Percentiles rank a stretch among this genome's conserved stretches.
These are phyloP conservation scores for Wolfiporia cocos DNA, from an alignment of 1,284 basidiomycete genomes.

Conservation along the genomic window DNA sequence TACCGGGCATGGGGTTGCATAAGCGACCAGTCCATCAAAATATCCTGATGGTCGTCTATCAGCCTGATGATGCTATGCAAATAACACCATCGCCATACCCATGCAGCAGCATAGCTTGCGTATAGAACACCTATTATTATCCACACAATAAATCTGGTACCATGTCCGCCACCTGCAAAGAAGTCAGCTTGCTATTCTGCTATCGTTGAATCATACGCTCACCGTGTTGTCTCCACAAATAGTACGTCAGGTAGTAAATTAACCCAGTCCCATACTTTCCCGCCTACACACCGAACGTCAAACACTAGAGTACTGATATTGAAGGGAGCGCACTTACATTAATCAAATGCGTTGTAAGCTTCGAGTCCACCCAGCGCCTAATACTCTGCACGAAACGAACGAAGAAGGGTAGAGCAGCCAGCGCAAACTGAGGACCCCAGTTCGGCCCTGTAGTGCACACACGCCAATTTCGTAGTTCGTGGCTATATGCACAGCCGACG, in stretches of 20 bases:
- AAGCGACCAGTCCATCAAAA: conserved; percentile 82
- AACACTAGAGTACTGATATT: no score
- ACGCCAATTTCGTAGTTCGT: conserved; percentile 44
- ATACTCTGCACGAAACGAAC: conserved; percentile 83
- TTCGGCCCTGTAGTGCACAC: conserved; percentile 33
- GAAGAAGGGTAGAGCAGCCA: conserved; percentile 57
- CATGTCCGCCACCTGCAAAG: conserved; percentile 29
- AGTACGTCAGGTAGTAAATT: conserved; percentile 60
- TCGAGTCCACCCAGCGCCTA: conserved; percentile 80
- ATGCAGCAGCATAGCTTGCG: conserved; percentile 68
- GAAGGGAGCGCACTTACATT: conserved; percentile 36
- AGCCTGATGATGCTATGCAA: no score
- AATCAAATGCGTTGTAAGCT: conserved; percentile 72
- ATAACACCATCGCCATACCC: conserved; percentile 52
- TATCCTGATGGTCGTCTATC: conserved; percentile 40
- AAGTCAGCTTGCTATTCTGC: no score
- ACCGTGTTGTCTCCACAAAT: conserved; percentile 70
- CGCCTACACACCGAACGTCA: conserved; percentile 47
- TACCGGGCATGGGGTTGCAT: conserved; percentile 52
- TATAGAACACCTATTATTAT: conserved; percentile 58
- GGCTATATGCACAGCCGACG: conserved; percentile 66
- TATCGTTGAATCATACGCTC: conserved; percentile 13
- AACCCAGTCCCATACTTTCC: conserved; percentile 77
- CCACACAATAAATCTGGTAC: conserved; percentile 55
- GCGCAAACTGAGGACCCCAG: conserved; percentile 58